Conservation (phyloP, 148 eudicot genomes). For the Rhododendron williamsianum region DNA sequence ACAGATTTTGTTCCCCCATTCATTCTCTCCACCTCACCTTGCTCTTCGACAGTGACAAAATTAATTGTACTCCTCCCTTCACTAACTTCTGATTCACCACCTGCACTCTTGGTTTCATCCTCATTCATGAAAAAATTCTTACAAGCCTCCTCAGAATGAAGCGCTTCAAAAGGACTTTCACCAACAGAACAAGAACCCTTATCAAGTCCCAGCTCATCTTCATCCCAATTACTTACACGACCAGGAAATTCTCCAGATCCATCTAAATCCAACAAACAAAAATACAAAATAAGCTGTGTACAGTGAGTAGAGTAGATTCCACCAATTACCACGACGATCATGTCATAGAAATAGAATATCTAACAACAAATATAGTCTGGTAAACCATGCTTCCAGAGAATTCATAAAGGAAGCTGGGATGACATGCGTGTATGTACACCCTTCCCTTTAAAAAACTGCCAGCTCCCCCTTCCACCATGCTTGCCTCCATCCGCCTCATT, state of each 20-base stretch:
- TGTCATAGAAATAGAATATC: neutral
- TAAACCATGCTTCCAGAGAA: neutral
- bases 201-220: constrained; percentile 27
- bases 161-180: constrained; percentile 15
- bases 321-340: neutral
- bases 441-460: neutral
- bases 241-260: constrained; percentile 31
- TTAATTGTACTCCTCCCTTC: constrained; percentile 1
- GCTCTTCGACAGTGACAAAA: constrained; percentile 16
- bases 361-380: neutral
- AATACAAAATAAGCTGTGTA: neutral
- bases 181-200: constrained; percentile 18
- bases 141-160: constrained; percentile 21
- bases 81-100: constrained; percentile 17
- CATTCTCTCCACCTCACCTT: constrained; percentile 17
- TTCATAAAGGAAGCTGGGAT: neutral
- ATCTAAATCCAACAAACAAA: constrained; percentile 34
- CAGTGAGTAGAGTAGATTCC: neutral
- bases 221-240: constrained; percentile 44
- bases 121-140: constrained; percentile 23
- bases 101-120: constrained; percentile 13
- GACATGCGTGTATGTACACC: neutral
- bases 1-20: constrained; percentile 17
- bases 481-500: neutral
- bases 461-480: neutral